Evolutionary conservation across 192 early-diverging fungal genomes (phyloP), one percentile per base, ranked within the genome.

Genomic region (Coemansia sp.): DNA sequence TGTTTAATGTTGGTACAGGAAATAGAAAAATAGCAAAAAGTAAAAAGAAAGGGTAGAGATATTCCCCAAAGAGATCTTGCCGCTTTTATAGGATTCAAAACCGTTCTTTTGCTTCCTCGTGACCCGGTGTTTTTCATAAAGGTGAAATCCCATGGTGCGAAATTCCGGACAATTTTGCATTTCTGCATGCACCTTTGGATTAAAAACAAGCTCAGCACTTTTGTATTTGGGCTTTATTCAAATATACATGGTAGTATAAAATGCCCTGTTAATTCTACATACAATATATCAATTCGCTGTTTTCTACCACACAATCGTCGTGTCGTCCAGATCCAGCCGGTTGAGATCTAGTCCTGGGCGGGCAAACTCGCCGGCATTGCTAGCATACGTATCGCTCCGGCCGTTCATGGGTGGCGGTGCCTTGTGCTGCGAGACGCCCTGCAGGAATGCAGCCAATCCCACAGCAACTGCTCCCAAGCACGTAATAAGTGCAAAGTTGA

Each of bases 401-500:
- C 43, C n/a, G 47, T 43, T 62, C 14, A 59, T 38, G 11, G 77
- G 63, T 10, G 67, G 63, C n/a, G 67, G 61, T 14, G 72, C 58
- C 57, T 80, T 80, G n/a, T 63, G 68, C 69, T 67, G 77, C 23
- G 67, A 66, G 12, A 80, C 67, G 24, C 62, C 60, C 68, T 74
- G 67, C 68, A 80, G 17, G 19, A 67, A 66, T n/a, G 77, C 77
- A 7, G 77, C 65, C 63, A 80, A 29, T 11, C 64, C 55, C 45
- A 73, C 66, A 1, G 68, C 67, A 3, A 74, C 52, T 0, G 72
- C 68, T 0, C 67, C 64, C 61, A 80, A 25, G 32, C 77, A 80
- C 0, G 77, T 73, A 27, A 80, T 70, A 61, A 80, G 50, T 5
- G 65, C 65, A 65, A 80, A 80, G 29, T 73, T 80, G 53, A 74